Percentiles rank a stretch among this genome's conserved stretches.
These are phyloP conservation scores for Boletellus ananas DNA, from an alignment of 768 basidiomycete genomes.

Conservation along the genomic window DNA sequence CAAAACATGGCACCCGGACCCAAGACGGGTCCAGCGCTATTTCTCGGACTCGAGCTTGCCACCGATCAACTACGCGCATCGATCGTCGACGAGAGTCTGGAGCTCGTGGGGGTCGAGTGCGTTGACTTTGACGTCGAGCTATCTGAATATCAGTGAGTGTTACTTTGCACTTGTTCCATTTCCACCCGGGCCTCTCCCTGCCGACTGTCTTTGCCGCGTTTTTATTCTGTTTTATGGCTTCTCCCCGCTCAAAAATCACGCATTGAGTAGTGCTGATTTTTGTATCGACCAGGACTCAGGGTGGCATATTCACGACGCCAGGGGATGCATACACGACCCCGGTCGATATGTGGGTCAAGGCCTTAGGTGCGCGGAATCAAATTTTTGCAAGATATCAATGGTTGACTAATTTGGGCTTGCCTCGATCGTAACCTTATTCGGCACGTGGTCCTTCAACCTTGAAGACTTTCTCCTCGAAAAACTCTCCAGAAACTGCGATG, in stretches of 20 bases:
- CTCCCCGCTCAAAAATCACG: conserved; percentile 4
- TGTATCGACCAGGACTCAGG: conserved; percentile 58
- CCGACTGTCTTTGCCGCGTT: neutral
- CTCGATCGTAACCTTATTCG: conserved; percentile 31
- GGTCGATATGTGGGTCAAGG: conserved; percentile 89
- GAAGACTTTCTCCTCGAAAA: conserved; percentile 75
- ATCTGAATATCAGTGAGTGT: conserved; percentile 74
- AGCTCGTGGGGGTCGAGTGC: conserved; percentile 76
- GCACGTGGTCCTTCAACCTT: conserved; percentile 26
- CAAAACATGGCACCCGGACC: conserved; percentile 31
- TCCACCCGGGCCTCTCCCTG: neutral
- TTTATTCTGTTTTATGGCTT: too few species aligned
- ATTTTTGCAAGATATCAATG: conserved; percentile 42
- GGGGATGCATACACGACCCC: conserved; percentile 87
- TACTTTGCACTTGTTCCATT: conserved; percentile 1
- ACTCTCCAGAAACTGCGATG: conserved; percentile 63
- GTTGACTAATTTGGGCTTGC: conserved; percentile 34
- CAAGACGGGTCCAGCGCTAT: conserved; percentile 51
- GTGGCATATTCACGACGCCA: conserved; percentile 82
- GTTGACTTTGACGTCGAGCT: conserved; percentile 82
- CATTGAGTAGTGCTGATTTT: conserved; percentile 15
- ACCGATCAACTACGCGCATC: conserved; percentile 82
- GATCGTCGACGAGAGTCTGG: conserved; percentile 78
- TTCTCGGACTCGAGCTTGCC: conserved; percentile 83
- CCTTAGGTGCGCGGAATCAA: conserved; percentile 75